phyloP scores from a whole-genome alignment of 2,329 filamentous ascomycete genomes.

The Neoarthrinium moseri region DNA sequence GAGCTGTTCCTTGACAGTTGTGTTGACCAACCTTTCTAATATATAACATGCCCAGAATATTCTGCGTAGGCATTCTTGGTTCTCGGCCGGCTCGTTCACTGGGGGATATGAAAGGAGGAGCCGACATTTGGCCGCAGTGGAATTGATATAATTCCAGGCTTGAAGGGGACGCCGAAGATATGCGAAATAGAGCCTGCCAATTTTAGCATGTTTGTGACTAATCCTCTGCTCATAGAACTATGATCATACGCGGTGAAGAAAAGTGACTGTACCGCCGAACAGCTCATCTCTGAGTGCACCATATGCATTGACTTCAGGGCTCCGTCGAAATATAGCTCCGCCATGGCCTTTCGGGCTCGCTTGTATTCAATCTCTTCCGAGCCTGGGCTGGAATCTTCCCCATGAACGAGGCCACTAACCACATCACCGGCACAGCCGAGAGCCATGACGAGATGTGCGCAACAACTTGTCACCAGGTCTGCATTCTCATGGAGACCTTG shows the following conservation, averaged over 20 bases:
- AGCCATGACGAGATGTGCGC: conserved; percentile 45
- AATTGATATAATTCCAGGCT: conserved; percentile 50
- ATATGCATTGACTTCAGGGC: conserved; percentile 45
- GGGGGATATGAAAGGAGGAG: conserved; percentile 44
- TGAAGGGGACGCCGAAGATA: conserved; percentile 49
- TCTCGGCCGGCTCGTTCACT: conserved; percentile 32
- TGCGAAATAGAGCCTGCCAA: conserved; percentile 43
- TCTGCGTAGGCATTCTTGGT: conserved; percentile 45
- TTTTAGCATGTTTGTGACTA: not conserved
- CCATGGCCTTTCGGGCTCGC: conserved; percentile 7
- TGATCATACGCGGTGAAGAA: conserved; percentile 46
- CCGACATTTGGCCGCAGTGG: conserved; percentile 48
- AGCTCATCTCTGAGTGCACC: conserved; percentile 44
- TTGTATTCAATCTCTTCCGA: conserved; percentile 10
- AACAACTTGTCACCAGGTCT: conserved; percentile 34
- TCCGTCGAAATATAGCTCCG: conserved; percentile 36
- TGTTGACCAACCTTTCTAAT: conserved; percentile 47
- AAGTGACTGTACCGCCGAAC: conserved; percentile 46
- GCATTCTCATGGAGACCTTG: conserved; percentile 33
- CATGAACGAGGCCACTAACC: conserved; percentile 26
- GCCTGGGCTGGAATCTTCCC: conserved; percentile 3
- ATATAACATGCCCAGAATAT: conserved; percentile 58
- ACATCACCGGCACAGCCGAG: conserved; percentile 45
- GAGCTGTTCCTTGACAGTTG: too few relatives aligned
- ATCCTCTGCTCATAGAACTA: too few relatives aligned